phyloP scores from a whole-genome alignment of 768 basidiomycete genomes.

The Butyriboletus loyo region DNA sequence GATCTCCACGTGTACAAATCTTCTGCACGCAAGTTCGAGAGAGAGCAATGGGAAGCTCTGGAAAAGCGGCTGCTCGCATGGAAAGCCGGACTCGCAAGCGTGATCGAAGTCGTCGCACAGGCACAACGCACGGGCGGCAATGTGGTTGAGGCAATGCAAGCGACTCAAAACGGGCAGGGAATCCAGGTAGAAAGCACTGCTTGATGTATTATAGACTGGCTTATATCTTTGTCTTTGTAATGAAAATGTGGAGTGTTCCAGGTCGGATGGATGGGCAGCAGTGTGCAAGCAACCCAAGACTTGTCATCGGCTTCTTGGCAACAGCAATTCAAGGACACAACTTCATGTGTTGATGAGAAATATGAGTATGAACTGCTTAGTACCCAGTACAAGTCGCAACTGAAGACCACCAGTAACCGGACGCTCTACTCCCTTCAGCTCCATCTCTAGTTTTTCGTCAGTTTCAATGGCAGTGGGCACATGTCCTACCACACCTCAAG shows the following conservation, averaged over 20 bases:
- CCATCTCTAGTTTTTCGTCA: not conserved
- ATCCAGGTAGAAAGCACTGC: constrained; percentile 19
- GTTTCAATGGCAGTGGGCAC: too few relatives aligned
- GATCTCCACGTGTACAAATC: constrained; percentile 71
- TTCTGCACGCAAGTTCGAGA: constrained; percentile 71
- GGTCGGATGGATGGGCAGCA: not conserved
- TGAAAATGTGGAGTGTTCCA: not conserved
- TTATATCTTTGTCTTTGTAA: not conserved
- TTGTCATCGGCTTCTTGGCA: too few relatives aligned
- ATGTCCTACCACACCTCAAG: too few relatives aligned
- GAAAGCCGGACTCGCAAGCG: constrained; percentile 67
- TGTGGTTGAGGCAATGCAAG: constrained; percentile 21
- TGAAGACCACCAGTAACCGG: not conserved
- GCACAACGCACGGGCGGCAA: constrained; percentile 43
- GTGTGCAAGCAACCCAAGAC: not conserved
- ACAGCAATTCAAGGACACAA: too few relatives aligned
- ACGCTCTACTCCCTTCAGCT: not conserved
- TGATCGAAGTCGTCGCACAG: constrained; percentile 65
- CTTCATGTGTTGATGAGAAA: too few relatives aligned
- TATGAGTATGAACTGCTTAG: too few relatives aligned
- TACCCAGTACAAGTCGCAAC: not conserved
- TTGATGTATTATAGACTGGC: constrained; percentile 7
- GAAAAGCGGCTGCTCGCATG: constrained; percentile 73
- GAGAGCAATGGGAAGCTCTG: constrained; percentile 75
- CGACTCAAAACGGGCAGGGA: constrained; percentile 21